These are phyloP conservation scores for Astrothelium subdiscretum DNA, from an alignment of 495 filamentous ascomycete genomes.

Conservation along the genomic window DNA sequence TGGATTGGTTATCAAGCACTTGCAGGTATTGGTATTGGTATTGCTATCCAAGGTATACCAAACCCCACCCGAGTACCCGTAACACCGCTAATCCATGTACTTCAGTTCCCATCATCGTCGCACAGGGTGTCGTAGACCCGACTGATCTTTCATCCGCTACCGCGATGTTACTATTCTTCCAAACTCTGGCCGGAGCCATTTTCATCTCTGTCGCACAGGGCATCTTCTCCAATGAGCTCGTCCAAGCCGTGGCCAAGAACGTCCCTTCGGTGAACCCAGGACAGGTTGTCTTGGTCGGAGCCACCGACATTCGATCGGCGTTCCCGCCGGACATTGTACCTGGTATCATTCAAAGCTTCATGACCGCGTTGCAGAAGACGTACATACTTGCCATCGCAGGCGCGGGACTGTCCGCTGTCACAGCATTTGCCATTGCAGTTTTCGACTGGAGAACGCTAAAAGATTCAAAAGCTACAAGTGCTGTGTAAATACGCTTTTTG, in stretches of 20 bases:
- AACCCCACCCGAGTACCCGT: background rate
- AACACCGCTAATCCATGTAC: no score
- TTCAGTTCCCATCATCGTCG: constrained; percentile 8
- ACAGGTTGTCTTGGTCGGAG: constrained; percentile 36
- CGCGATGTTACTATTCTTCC: constrained; percentile 14
- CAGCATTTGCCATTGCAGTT: constrained; percentile 17
- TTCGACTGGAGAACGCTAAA: constrained; percentile 9
- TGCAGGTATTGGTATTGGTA: constrained; percentile 4
- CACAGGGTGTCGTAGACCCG: background rate
- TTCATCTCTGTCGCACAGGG: constrained; percentile 14
- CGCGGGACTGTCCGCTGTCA: constrained; percentile 2
- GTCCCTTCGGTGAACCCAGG: constrained; percentile 35
- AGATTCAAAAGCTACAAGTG: background rate
- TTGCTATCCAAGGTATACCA: background rate
- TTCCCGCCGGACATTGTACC: constrained; percentile 35
- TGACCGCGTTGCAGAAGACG: constrained; percentile 40
- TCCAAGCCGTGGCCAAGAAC: constrained; percentile 6
- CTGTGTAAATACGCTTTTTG: background rate
- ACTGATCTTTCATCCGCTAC: constrained; percentile 1
- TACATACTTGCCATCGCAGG: constrained; percentile 32
- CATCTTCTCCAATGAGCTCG: constrained; percentile 19
- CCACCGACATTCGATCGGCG: constrained; percentile 35
- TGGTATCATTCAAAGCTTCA: constrained; percentile 45
- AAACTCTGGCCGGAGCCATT: constrained; percentile 17
- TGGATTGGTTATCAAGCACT: constrained; percentile 12